Percentiles rank a stretch among this genome's conserved stretches.
Evolutionary conservation across 495 filamentous ascomycete genomes (phyloP).

Genomic region (Lentithecium fluviatile): DNA sequence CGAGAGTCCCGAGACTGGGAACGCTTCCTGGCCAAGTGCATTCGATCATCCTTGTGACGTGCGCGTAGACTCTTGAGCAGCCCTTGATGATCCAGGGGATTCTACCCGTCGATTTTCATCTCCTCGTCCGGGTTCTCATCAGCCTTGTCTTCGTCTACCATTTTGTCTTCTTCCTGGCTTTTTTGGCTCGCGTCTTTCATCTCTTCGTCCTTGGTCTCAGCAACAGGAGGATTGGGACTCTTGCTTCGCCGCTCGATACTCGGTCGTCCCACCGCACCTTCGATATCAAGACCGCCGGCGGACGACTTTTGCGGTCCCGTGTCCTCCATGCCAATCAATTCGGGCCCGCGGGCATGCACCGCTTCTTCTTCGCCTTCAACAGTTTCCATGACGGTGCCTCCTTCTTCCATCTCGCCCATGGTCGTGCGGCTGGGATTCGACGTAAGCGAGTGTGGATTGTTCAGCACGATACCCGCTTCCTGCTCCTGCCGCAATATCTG

Average conservation of each 20-base stretch:
- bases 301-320: slow-evolving; percentile 66
- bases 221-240: slow-evolving; percentile 10
- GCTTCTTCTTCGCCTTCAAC: slow-evolving; percentile 58
- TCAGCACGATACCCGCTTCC: slow-evolving; percentile 64
- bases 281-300: slow-evolving; percentile 40
- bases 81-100: too few species aligned
- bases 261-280: slow-evolving; percentile 43
- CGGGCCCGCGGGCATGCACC: slow-evolving; percentile 79
- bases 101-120: slow-evolving; percentile 16
- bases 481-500: slow-evolving; percentile 78
- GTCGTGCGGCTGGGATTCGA: slow-evolving; percentile 34
- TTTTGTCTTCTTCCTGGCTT: slow-evolving; percentile 1
- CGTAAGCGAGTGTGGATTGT: slow-evolving; percentile 43
- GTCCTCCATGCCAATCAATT: slow-evolving; percentile 80
- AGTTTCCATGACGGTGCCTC: slow-evolving; percentile 41
- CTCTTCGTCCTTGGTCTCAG: neutral
- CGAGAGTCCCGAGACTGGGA: too few species aligned
- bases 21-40: too few species aligned
- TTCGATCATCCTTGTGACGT: too few species aligned
- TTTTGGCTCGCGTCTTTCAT: neutral
- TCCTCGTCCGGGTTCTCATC: slow-evolving; percentile 13
- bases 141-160: neutral
- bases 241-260: slow-evolving; percentile 16
- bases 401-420: slow-evolving; percentile 25
- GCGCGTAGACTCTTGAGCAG: too few species aligned